Base-by-base conservation (phyloP, 495 filamentous ascomycete genomes). In the Xylaria telfairii region DNA sequence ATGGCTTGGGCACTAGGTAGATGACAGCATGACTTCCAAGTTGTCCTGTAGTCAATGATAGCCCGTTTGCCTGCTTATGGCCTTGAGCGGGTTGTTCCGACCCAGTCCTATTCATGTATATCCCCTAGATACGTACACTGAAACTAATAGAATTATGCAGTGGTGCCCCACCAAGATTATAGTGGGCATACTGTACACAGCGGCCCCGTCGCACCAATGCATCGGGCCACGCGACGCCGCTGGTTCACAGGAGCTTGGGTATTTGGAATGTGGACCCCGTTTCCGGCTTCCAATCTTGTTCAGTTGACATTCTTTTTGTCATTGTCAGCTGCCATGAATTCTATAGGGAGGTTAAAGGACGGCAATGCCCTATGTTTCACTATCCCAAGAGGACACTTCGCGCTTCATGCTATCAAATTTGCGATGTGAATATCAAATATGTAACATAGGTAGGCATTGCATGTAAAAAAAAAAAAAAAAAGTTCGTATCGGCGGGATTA, bases 211-310 rank as follows among this genome's bases (percentile, higher is more conserved):
- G 37, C 34, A 62, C 12, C 59, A 39, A 28, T 42, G 59, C 59
- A 62, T 42, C 37, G 59, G 21, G 37, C 34, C 34, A 62, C 59
- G 57, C 57, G 57, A 61, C 53, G 57, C 17, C n/a, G 32, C 10
- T 59, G 28, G 56, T 59, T 37, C 10, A 54, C 13, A 28, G 9
- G 51, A n/a, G 10, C 26, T 54, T 34, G 37, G 26, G 37, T 68
- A 68, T 68, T 68, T 68, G 65, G 65, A 68, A 68, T 68, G 51
- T 60, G 54, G 65, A 39, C 51, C 21, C 51, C 54, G 26, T 44
- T 59, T 60, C 34, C 65, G 49, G 54, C 62, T 32, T 37, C 9
- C 28, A 32, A 49, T 30, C 7, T 61, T 21, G 7, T 37, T 24
- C 56, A 60, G 19, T 62, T 13, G n/a, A 62, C 34, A 28, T 28